phyloP scores from a whole-genome alignment of 257 asterid genomes.

The Penstemon eatonii region DNA sequence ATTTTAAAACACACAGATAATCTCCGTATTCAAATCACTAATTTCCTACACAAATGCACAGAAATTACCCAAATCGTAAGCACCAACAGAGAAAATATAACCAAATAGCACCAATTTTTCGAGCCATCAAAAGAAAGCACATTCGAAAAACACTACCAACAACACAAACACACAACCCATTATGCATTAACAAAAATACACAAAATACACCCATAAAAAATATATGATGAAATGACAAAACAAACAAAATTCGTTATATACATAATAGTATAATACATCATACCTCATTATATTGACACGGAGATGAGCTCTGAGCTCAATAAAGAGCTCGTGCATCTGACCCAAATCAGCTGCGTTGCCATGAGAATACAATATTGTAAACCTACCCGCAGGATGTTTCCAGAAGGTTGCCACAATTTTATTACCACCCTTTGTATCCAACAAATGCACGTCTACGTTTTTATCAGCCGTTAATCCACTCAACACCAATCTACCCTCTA shows the following conservation, averaged over 20 bases:
- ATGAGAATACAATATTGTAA: constrained; percentile 87
- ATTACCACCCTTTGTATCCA: constrained; percentile 79
- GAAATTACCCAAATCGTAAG: constrained; percentile 2
- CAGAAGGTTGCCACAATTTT: constrained; percentile 89
- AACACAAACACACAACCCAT: not conserved
- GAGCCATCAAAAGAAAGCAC: constrained; percentile 16
- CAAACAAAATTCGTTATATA: not conserved
- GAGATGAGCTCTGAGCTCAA: constrained; percentile 98
- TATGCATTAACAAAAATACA: not conserved
- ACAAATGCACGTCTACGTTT: constrained; percentile 78
- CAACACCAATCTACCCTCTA: constrained; percentile 63
- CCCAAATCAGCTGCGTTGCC: constrained; percentile 99
- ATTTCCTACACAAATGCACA: not conserved
- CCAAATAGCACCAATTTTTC: constrained; percentile 17
- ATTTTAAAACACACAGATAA: constrained; percentile 14
- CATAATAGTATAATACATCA: not conserved
- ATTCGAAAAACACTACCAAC: constrained; percentile 6
- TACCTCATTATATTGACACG: constrained; percentile 97
- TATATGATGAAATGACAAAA: constrained; percentile 13
- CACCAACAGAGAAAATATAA: constrained; percentile 23
- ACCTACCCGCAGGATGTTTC: constrained; percentile 84
- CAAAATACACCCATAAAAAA: constrained; percentile 4
- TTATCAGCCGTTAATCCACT: constrained; percentile 82
- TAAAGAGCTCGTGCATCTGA: constrained; percentile 94
- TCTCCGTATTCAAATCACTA: constrained; percentile 8